Evolutionary conservation across 2,329 filamentous ascomycete genomes (phyloP), one percentile per base, ranked within the genome.

Genomic region (Fusarium albosuccineum): DNA sequence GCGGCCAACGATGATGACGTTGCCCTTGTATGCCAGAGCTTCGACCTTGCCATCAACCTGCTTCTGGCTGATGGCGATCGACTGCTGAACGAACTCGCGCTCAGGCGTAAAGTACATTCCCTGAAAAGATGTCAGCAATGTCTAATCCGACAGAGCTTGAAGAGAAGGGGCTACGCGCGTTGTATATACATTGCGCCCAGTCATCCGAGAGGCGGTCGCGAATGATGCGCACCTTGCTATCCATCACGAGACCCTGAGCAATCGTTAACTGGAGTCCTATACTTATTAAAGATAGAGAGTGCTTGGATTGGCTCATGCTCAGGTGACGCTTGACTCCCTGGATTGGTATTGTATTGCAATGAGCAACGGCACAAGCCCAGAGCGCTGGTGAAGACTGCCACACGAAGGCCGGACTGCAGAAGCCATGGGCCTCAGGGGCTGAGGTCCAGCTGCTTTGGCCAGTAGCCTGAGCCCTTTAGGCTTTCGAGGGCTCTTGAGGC

Each of bases 11-110:
- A 51, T 51, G 48, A 51, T 51, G 7, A 39, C 34, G 48, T 51
- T 51, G 48, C 34, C 48, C 48, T 51, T 51, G 48, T 51, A 51
- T 27, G 48, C 48, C 48, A 51, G 30, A 51, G 48, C 48, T 51
- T 51, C 48, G 48, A 51, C 48, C 48, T 51, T 51, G 48, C 48
- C 48, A 51, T 51, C 48, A 51, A 51, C 48, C 48, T 39, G 48
- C 48, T 51, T 39, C 48, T 51, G 48, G 34, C 48, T 51, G 48
- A 51, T 11, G 37, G 48, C n/a, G 34, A 51, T 51, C 48, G 48
- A 6, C 48, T 51, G 48, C 48, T 51, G 48, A 51, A 51, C 48
- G 17, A 51, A 51, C 30, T 51, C 48, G 34, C 48, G 48, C 48
- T 51, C 48, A 51, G 48, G 48, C 48, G 48, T 51, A 37, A 51